These are phyloP conservation scores for Stemphylium vesicarium DNA, from an alignment of 2,329 filamentous ascomycete species.

Conservation along the genomic window DNA sequence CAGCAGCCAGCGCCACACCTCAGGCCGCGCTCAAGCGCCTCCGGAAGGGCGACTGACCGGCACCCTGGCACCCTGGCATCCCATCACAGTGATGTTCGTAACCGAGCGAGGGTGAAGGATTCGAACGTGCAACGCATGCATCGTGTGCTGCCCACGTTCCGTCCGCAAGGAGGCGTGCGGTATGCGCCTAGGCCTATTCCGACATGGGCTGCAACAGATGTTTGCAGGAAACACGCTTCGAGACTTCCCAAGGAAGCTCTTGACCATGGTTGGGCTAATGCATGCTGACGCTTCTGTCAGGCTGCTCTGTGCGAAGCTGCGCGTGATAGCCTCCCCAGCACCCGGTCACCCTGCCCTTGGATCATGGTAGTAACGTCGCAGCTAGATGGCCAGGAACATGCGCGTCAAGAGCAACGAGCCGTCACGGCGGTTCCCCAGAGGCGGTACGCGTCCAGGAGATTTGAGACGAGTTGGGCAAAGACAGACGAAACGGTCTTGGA, in stretches of 20 bases:
- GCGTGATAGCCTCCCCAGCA: not conserved
- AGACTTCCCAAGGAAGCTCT: constrained; percentile 31
- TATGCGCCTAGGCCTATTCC: constrained; percentile 7
- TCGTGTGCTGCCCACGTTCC: constrained; percentile 18
- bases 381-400: not conserved
- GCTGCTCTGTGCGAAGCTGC: not conserved
- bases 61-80: constrained; percentile 2
- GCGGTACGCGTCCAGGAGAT: constrained; percentile 4
- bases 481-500: constrained; percentile 3
- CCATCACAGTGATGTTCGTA: constrained; percentile 17
- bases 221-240: constrained; percentile 30
- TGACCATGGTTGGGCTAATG: constrained; percentile 15
- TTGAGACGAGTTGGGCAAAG: not conserved
- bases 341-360: constrained; percentile 4
- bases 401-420: not conserved
- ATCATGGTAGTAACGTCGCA: constrained; percentile 4
- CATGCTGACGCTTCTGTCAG: constrained; percentile 19
- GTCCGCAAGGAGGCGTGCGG: constrained; percentile 4
- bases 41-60: not conserved
- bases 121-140: constrained; percentile 11
- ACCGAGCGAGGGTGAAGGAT: constrained; percentile 5
- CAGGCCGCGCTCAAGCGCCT: not conserved
- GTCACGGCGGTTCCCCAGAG: not conserved
- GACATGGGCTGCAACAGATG: constrained; percentile 17
- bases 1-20: constrained; percentile 6